A percentile compares a stretch with the other conserved stretches of the same genome.
phyloP scores from a whole-genome alignment of 2,329 filamentous ascomycete species.

The Colletotrichum truncatum region DNA sequence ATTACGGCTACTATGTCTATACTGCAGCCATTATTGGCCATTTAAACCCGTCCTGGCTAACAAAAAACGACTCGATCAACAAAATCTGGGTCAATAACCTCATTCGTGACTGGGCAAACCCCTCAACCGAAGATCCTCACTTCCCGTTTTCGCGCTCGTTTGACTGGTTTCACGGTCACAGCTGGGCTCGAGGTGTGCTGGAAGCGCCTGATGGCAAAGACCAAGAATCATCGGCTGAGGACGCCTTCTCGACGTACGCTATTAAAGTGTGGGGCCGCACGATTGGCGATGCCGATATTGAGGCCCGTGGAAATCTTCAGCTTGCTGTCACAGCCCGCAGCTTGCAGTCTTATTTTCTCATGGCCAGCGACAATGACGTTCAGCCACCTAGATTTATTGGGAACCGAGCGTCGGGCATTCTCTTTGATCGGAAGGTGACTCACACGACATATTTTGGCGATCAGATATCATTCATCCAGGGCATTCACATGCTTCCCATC shows the following conservation, averaged over 20 bases:
- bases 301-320: conserved; percentile 78
- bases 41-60: conserved; percentile 75
- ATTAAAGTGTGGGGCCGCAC: conserved; percentile 86
- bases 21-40: conserved; percentile 79
- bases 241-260: conserved; percentile 80
- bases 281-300: conserved; percentile 75
- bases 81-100: conserved; percentile 79
- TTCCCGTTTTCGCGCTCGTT: conserved; percentile 82
- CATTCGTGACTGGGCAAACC: conserved; percentile 79
- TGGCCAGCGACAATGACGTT: conserved; percentile 67
- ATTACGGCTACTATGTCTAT: conserved; percentile 84
- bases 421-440: conserved; percentile 89
- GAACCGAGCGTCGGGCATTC: conserved; percentile 55
- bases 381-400: conserved; percentile 74
- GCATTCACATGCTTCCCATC: conserved; percentile 79
- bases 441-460: conserved; percentile 83
- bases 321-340: conserved; percentile 75
- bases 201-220: conserved; percentile 73
- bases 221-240: conserved; percentile 83
- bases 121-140: conserved; percentile 67
- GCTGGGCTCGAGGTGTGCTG: conserved; percentile 79
- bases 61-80: conserved; percentile 54
- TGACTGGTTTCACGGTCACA: conserved; percentile 88
- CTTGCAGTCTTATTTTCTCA: conserved; percentile 78
- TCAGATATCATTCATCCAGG: conserved; percentile 59